Evolutionary conservation across 345 rosid genomes (phyloP), one percentile per base, ranked within the genome.

Genomic region (Citrus maxima): DNA sequence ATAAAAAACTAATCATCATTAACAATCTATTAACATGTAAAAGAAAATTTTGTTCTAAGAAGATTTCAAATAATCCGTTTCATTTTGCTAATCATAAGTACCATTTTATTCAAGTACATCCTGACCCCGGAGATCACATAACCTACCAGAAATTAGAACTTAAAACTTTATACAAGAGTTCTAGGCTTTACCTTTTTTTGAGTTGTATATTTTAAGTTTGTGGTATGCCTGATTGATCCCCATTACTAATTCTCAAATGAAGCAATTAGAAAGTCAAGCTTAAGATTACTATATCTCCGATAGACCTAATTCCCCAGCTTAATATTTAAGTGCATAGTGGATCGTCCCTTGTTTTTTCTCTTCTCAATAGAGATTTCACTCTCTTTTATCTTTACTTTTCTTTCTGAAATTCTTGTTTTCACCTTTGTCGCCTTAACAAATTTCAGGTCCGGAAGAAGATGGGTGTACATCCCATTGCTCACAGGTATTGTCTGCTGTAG

Each of bases 371-470:
- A 34, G 51, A 76, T 37, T 67, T 76, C 25, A 55, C n/a, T 4
- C 7, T 34, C 14, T 12, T n/a, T 10, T 63, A 37, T 19, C 16
- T 10, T 21, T 42, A 21, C 14, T 14, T 65, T 34, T n/a, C n/a
- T 46, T 7, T 65, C 71, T 32, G 25, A 67, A 73, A 72, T 64
- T 66, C 27, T 32, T 24, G 19, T 70, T 68, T 60, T 81, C 21
- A 24, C 30, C 67, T 86, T 62, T 59, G 24, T 3, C 55, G 24
- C 12, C 37, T 55, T 22, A 6, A 28, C 22, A 54, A 64, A 67
- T 78, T 85, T 79, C 89, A 95, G 98, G 88, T 92, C 42, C 88
- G 90, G 85, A 88, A 87, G 87, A 92, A 83, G 93, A 92, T 90
- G 97, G 51, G 84, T 65, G 90, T 85, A 71, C 89, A 88, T 86